Conservation (phyloP, 2,329 filamentous ascomycete species). For the Huntiella omanensis region DNA sequence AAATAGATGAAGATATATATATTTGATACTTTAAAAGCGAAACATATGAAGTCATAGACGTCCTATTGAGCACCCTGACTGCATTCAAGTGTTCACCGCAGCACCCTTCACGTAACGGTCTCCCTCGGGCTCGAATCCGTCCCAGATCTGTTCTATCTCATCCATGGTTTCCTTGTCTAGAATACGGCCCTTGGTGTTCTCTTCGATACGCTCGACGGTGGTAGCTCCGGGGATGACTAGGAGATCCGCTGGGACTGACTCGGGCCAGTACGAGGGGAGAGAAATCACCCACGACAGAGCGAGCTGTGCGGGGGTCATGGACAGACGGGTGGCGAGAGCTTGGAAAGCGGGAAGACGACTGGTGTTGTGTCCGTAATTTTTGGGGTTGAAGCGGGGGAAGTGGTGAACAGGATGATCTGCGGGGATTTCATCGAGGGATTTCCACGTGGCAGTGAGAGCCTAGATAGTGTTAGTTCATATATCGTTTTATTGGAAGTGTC, state of each 20-base stretch:
- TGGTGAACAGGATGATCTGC: constrained; percentile 26
- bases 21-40: too few relatives aligned
- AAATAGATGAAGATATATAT: too few relatives aligned
- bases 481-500: not conserved
- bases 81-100: constrained; percentile 20
- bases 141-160: constrained; percentile 30
- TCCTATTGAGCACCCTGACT: too few relatives aligned
- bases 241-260: constrained; percentile 24
- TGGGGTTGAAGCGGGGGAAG: constrained; percentile 41
- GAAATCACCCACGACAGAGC: constrained; percentile 44
- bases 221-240: constrained; percentile 46
- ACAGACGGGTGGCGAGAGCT: constrained; percentile 38
- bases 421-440: constrained; percentile 33
- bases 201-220: constrained; percentile 32
- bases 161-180: constrained; percentile 31
- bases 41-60: too few relatives aligned
- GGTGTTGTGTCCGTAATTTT: constrained; percentile 45
- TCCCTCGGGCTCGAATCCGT: constrained; percentile 28
- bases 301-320: constrained; percentile 41
- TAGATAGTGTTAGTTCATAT: constrained; percentile 25
- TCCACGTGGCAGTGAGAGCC: constrained; percentile 35
- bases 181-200: constrained; percentile 36
- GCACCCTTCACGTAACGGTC: constrained; percentile 25
- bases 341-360: constrained; percentile 39
- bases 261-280: constrained; percentile 29